Percentiles rank a stretch among this genome's conserved stretches.
Evolutionary conservation across 176 grass and related monocot species (phyloP).

Genomic region (Typha latifolia): DNA sequence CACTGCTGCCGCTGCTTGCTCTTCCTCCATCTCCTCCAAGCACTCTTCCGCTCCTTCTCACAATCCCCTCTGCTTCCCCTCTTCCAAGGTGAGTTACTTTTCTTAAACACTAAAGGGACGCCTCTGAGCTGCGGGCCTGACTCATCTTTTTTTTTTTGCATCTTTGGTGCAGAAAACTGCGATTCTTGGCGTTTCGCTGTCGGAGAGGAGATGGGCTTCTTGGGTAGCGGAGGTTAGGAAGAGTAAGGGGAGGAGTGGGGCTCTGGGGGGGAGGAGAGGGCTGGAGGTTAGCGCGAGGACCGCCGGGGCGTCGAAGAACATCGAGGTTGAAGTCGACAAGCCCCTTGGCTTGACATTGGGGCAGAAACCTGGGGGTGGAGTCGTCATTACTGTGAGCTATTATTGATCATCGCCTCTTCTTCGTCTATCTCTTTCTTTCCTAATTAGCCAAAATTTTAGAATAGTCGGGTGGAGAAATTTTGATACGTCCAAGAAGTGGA

Average conservation of each 20-base stretch:
- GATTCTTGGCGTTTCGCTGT: conserved; percentile 53
- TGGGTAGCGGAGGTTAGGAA: not conserved
- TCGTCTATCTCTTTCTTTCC: not conserved
- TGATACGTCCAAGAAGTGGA: not conserved
- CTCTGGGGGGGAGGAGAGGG: conserved; percentile 19
- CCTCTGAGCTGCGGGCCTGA: not conserved
- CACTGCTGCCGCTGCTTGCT: conserved; percentile 35
- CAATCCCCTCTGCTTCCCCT: conserved; percentile 17
- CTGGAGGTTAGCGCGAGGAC: conserved; percentile 69
- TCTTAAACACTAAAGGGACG: not conserved
- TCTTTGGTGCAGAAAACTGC: conserved; percentile 38
- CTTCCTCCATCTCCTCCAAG: conserved; percentile 47
- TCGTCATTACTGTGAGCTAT: conserved; percentile 65
- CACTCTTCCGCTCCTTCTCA: conserved; percentile 18
- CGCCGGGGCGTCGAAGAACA: conserved; percentile 56
- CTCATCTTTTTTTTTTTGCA: not conserved
- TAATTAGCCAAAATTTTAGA: not conserved
- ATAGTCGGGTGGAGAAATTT: not conserved
- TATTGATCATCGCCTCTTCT: not conserved
- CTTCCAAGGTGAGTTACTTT: not conserved
- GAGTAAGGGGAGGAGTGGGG: conserved; percentile 3
- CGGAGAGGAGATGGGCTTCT: conserved; percentile 22
- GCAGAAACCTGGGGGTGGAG: conserved; percentile 77
- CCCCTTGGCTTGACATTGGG: conserved; percentile 77
- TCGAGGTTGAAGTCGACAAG: conserved; percentile 94